These are phyloP conservation scores for Triticum dicoccoides DNA, from an alignment of 176 grass and related monocot species.

Conservation along the genomic window DNA sequence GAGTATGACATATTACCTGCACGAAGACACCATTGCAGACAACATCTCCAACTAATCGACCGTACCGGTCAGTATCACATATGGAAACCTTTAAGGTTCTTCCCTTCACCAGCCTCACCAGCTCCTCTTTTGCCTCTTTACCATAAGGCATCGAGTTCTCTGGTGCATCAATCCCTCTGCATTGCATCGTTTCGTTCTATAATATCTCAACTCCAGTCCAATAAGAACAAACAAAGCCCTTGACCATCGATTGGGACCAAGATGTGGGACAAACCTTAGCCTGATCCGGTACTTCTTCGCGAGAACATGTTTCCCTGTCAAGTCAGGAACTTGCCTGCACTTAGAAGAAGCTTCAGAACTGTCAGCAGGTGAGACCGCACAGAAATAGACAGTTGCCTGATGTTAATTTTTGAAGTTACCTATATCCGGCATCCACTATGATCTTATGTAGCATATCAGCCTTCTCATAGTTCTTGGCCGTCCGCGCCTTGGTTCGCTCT, in stretches of 20 bases:
- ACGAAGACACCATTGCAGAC: slow-evolving; percentile 55
- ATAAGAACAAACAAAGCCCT: background rate
- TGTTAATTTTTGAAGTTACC: slow-evolving; percentile 30
- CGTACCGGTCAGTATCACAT: slow-evolving; percentile 56
- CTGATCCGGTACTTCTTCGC: slow-evolving; percentile 71
- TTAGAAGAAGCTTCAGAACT: background rate
- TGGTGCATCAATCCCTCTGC: slow-evolving; percentile 87
- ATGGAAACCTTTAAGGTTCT: slow-evolving; percentile 49
- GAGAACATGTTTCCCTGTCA: slow-evolving; percentile 34
- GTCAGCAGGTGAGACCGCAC: background rate
- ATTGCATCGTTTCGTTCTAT: slow-evolving; percentile 12
- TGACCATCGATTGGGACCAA: background rate
- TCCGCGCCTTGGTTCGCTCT: slow-evolving; percentile 23
- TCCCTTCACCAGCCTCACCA: slow-evolving; percentile 64
- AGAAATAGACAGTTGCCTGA: background rate
- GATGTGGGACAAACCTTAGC: slow-evolving; percentile 54
- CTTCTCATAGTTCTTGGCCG: slow-evolving; percentile 41
- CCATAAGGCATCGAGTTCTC: slow-evolving; percentile 86
- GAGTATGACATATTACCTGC: slow-evolving; percentile 51
- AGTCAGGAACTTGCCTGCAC: slow-evolving; percentile 46
- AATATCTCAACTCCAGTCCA: background rate
- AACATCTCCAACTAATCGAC: slow-evolving; percentile 72
- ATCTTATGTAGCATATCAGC: slow-evolving; percentile 64
- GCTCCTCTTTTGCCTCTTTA: slow-evolving; percentile 71
- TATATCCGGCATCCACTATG: slow-evolving; percentile 64